A percentile compares a stretch with the other conserved stretches of the same genome.
phyloP scores from a whole-genome alignment of 805 yeast species.

The Monosporozyma siamensis region DNA sequence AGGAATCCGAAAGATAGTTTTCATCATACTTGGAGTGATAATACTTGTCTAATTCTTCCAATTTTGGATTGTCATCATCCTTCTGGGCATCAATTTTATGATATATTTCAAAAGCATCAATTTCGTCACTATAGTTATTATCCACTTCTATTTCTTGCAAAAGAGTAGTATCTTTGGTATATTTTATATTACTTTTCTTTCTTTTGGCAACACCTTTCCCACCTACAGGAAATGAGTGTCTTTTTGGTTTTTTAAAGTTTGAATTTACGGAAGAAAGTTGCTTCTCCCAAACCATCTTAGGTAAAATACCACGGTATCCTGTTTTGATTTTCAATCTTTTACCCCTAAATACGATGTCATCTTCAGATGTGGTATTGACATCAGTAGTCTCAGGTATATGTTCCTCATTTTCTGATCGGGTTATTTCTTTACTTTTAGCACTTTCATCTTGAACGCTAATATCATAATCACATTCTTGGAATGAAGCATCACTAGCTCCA shows the following conservation, averaged over 20 bases:
- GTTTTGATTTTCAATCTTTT: constrained; percentile 18
- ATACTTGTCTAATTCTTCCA: constrained; percentile 9
- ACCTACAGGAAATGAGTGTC: not conserved
- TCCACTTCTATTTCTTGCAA: constrained; percentile 18
- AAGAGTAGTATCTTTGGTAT: constrained; percentile 11
- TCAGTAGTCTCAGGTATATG: not conserved
- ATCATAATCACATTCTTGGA: not conserved
- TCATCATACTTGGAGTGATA: constrained; percentile 13
- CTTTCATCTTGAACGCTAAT: not conserved
- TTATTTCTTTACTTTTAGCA: too few relatives aligned
- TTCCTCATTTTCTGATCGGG: too few relatives aligned
- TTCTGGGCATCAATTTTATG: not conserved
- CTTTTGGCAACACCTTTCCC: constrained; percentile 23
- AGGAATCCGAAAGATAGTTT: constrained; percentile 10
- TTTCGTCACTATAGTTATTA: constrained; percentile 8
- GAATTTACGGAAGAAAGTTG: constrained; percentile 7
- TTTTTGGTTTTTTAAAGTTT: not conserved
- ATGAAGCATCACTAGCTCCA: not conserved
- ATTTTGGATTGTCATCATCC: not conserved
- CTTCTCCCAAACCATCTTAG: constrained; percentile 27
- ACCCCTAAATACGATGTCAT: constrained; percentile 23
- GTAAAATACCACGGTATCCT: constrained; percentile 28
- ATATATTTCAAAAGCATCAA: not conserved
- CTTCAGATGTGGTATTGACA: constrained; percentile 1
- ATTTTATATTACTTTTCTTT: constrained; percentile 3